Evolutionary conservation across 1,139 yeast species (phyloP).

Genomic region (Torulaspora pretoriensis): DNA sequence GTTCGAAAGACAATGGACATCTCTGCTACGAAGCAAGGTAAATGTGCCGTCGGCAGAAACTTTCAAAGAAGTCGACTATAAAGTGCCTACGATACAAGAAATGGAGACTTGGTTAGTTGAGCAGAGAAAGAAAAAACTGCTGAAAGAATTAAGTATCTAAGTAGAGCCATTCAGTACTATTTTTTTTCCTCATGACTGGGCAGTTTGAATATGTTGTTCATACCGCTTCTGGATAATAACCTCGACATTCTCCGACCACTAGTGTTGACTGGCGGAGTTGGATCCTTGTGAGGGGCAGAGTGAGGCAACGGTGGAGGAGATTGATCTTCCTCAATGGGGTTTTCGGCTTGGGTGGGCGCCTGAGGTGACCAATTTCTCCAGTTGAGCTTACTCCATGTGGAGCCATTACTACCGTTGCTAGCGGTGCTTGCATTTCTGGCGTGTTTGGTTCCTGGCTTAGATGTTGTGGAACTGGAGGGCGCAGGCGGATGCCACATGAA

Average conservation of each 20-base stretch:
- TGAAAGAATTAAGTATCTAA: slow-evolving; percentile 21
- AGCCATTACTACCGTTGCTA: slow-evolving; percentile 21
- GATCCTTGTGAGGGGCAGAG: slow-evolving; percentile 5
- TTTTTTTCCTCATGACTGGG: slow-evolving; percentile 26
- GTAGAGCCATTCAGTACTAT: not conserved
- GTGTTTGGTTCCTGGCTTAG: slow-evolving; percentile 12
- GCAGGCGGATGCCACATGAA: slow-evolving; percentile 22
- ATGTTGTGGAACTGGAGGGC: slow-evolving; percentile 11
- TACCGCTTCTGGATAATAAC: slow-evolving; percentile 27
- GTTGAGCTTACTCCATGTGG: slow-evolving; percentile 22
- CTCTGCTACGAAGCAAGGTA: slow-evolving; percentile 9
- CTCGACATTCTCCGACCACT: slow-evolving; percentile 29
- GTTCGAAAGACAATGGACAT: slow-evolving; percentile 17
- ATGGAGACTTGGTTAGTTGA: slow-evolving; percentile 26
- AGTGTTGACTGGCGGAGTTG: slow-evolving; percentile 14
- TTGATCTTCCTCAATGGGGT: slow-evolving; percentile 8
- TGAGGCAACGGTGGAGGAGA: slow-evolving; percentile 3
- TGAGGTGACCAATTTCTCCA: slow-evolving; percentile 17
- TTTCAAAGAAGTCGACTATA: slow-evolving; percentile 4
- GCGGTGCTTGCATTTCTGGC: slow-evolving; percentile 23
- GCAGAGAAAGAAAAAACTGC: slow-evolving; percentile 21
- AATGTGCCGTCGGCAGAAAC: not conserved
- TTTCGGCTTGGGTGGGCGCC: slow-evolving; percentile 13
- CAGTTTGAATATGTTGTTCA: slow-evolving; percentile 28
- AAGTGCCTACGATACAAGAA: slow-evolving; percentile 18